Evolutionary conservation across 495 filamentous ascomycete genomes (phyloP).

Genomic region (Annulohypoxylon nitens): DNA sequence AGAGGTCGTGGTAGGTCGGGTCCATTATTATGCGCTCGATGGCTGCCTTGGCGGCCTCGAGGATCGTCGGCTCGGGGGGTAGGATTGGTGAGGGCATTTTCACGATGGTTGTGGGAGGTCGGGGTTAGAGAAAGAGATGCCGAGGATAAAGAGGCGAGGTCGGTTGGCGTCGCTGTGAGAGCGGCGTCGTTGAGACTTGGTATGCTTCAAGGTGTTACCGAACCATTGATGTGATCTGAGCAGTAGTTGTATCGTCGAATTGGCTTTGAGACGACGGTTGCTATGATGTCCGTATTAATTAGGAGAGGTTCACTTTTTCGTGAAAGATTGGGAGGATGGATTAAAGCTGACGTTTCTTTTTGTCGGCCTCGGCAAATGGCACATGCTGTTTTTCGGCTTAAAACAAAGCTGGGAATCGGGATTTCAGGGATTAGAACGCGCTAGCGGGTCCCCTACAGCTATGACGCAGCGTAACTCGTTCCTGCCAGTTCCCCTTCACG

Average conservation of each 20-base stretch:
- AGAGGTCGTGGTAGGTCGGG: slow-evolving; percentile 82
- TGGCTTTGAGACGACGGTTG: neutral
- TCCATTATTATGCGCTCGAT: slow-evolving; percentile 81
- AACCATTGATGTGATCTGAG: slow-evolving; percentile 37
- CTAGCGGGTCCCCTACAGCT: slow-evolving; percentile 23
- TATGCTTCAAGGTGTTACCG: slow-evolving; percentile 19
- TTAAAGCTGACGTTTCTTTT: slow-evolving; percentile 13
- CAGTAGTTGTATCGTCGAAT: no score
- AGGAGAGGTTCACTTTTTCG: slow-evolving; percentile 2
- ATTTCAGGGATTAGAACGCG: slow-evolving; percentile 20
- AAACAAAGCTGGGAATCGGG: slow-evolving; percentile 26
- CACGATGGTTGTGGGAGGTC: neutral
- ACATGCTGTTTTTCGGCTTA: slow-evolving; percentile 42
- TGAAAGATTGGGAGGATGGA: slow-evolving; percentile 10
- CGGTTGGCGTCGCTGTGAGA: slow-evolving; percentile 10
- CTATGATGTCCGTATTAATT: neutral
- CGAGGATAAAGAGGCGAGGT: neutral
- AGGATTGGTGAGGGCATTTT: slow-evolving; percentile 10
- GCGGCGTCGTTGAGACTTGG: slow-evolving; percentile 9
- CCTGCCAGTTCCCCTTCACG: neutral
- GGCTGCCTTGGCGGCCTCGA: slow-evolving; percentile 52
- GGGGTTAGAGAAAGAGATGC: neutral
- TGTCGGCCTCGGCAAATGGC: slow-evolving; percentile 38
- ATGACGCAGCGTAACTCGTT: slow-evolving; percentile 27
- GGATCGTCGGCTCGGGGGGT: neutral